Conservation (phyloP, 345 rosid species). For the Passiflora organensis region DNA sequence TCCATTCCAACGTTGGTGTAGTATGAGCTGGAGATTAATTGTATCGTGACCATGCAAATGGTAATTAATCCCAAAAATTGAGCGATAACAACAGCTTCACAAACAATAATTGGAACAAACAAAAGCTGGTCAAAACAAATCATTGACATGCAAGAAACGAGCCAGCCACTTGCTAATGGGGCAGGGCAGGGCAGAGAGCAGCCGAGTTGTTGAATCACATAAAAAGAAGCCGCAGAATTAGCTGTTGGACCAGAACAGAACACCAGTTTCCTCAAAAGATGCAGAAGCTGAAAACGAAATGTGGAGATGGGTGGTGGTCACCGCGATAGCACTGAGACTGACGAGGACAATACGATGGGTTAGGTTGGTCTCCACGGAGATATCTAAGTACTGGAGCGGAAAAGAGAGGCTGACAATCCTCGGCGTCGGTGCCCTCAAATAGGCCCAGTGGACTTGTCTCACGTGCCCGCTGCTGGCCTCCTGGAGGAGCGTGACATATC, state of each 20-base stretch:
- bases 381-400: not conserved
- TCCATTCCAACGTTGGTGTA: too few species aligned
- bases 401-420: too few species aligned
- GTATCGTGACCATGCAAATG: too few species aligned
- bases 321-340: slow-evolving; percentile 29
- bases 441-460: slow-evolving; percentile 17
- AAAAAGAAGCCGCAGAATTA: slow-evolving; percentile 6
- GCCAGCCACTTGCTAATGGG: not conserved
- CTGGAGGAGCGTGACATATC: not conserved
- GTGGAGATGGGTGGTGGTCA: too few species aligned
- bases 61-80: too few species aligned
- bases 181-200: slow-evolving; percentile 16
- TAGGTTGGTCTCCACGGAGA: slow-evolving; percentile 8
- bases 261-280: slow-evolving; percentile 7
- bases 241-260: slow-evolving; percentile 19
- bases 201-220: slow-evolving; percentile 2
- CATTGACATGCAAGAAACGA: not conserved
- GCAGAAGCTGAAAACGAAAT: too few species aligned
- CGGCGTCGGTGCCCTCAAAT: too few species aligned
- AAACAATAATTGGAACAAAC: not conserved
- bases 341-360: slow-evolving; percentile 29
- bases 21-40: too few species aligned
- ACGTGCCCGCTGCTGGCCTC: slow-evolving; percentile 5
- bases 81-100: too few species aligned
- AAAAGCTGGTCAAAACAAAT: not conserved